phyloP scores from a whole-genome alignment of 163 green algal genomes.

The Volvox carteri region DNA sequence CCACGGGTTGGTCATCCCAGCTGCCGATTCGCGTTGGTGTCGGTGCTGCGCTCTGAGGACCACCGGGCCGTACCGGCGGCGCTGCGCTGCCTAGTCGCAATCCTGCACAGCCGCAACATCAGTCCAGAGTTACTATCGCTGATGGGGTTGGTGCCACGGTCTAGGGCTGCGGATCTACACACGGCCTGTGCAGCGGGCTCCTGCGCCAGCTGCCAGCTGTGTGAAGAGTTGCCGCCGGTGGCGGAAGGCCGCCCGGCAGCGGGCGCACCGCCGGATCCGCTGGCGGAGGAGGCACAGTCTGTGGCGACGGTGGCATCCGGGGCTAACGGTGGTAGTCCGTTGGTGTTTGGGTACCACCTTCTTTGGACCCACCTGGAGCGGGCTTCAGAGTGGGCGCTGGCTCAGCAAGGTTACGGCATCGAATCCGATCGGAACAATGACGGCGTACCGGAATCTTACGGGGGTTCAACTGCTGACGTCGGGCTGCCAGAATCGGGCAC shows the following conservation, averaged over 20 bases:
- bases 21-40: slow-evolving; percentile 11
- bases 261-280: slow-evolving; percentile 15
- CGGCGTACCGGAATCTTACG: neutral
- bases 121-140: slow-evolving; percentile 57
- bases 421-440: neutral
- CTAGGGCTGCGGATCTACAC: slow-evolving; percentile 12
- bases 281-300: neutral
- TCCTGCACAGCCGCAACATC: slow-evolving; percentile 54
- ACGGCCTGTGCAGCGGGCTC: neutral
- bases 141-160: slow-evolving; percentile 55
- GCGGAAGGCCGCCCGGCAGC: neutral
- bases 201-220: slow-evolving; percentile 40
- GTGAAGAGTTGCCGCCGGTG: slow-evolving; percentile 30
- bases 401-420: neutral
- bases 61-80: slow-evolving; percentile 10
- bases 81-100: slow-evolving; percentile 66
- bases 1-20: slow-evolving; percentile 31
- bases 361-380: slow-evolving; percentile 50
- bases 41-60: slow-evolving; percentile 38
- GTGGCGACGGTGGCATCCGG: slow-evolving; percentile 9
- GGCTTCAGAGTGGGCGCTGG: neutral
- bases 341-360: slow-evolving; percentile 43
- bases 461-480: neutral
- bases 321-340: neutral
- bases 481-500: neutral